Percentiles rank a stretch among this genome's conserved stretches.
These are phyloP conservation scores for Aspergillus thermomutatus DNA, from an alignment of 2,329 filamentous ascomycete genomes.

Conservation along the genomic window DNA sequence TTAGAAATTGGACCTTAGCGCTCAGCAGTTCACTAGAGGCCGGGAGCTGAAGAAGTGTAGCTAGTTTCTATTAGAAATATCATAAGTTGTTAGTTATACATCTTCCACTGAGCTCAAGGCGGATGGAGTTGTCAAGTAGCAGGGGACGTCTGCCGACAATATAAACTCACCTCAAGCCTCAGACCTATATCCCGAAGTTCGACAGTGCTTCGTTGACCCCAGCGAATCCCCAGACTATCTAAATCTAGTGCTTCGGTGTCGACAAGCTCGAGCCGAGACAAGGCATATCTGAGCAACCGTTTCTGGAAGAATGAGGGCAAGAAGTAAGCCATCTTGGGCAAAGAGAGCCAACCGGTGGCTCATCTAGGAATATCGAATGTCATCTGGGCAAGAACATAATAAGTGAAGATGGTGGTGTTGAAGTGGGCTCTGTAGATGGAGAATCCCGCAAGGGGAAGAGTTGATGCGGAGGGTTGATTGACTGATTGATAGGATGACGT, in stretches of 20 bases:
- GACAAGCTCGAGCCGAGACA: conserved; percentile 79
- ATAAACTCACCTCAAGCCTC: conserved; percentile 63
- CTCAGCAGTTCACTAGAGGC: conserved; percentile 66
- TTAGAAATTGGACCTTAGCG: conserved; percentile 72
- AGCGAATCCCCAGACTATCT: conserved; percentile 77
- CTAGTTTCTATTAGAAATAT: conserved; percentile 63
- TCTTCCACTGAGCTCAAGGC: background rate
- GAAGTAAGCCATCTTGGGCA: conserved; percentile 63
- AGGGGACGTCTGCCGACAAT: background rate
- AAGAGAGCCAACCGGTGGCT: conserved; percentile 30
- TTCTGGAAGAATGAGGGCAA: conserved; percentile 80
- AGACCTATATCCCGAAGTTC: conserved; percentile 85
- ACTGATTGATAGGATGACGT: conserved; percentile 27
- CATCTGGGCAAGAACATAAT: conserved; percentile 25
- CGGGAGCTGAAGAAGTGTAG: conserved; percentile 71
- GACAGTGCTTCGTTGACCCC: conserved; percentile 76
- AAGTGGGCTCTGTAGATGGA: background rate
- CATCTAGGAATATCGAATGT: conserved; percentile 20
- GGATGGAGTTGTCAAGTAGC: background rate
- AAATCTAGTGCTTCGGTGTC: conserved; percentile 84
- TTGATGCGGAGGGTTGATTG: conserved; percentile 14
- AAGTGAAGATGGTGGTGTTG: conserved; percentile 6
- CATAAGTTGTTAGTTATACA: conserved; percentile 22
- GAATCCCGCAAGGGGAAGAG: conserved; percentile 2
- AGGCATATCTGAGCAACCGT: conserved; percentile 79